Base-by-base conservation (phyloP, 2,329 filamentous ascomycete genomes). In the Geosmithia flava region DNA sequence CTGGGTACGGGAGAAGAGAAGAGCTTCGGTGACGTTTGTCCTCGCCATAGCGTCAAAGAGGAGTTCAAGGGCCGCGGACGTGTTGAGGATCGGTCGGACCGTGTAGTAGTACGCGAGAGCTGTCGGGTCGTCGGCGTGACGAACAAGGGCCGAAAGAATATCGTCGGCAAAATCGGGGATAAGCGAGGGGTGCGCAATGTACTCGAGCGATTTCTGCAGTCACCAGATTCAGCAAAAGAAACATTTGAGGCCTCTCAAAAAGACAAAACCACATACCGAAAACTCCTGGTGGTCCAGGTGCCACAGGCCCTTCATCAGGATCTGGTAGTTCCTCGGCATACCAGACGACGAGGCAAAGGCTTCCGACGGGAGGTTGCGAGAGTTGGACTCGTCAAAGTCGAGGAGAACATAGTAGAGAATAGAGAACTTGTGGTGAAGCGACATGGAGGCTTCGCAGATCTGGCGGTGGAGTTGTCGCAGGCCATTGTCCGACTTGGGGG, bases 271-370 rank as follows among this genome's bases (percentile, higher is more conserved):
- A 33, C 15, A 6, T 27, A 84, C 80, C 54, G 74, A 68, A 58
- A 87, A 89, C 49, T 87, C 73, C 43, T 80, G 69, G 42, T 78
- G 76, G 59, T 95, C 88, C 61, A 95, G 70, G 56, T 85, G 72
- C 86, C 87, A 94, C 10, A 94, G 67, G 0, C 88, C 88, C 55
- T 85, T 81, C 66, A 93, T 87, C 56, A 90, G 86, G 44, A 86
- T 79, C 63, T 82, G 80, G 62, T 91, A 94, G 54, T 83, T 87
- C 48, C 75, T 72, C 1, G 88, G 86, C 47, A 94, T 72, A 53
- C 82, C 80, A 5, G 80, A 80, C 20, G 68, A 67, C 42, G 67
- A 64, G 16, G 81, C 79, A 55, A 91, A 88, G 1, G 60, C 52
- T 19, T 73, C 71, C 2, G 80, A 71, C 7, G 69, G 57, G 37